Evolutionary conservation across 2,329 filamentous ascomycete genomes (phyloP), one percentile per base, ranked within the genome.

Genomic region (Verticillium longisporum): DNA sequence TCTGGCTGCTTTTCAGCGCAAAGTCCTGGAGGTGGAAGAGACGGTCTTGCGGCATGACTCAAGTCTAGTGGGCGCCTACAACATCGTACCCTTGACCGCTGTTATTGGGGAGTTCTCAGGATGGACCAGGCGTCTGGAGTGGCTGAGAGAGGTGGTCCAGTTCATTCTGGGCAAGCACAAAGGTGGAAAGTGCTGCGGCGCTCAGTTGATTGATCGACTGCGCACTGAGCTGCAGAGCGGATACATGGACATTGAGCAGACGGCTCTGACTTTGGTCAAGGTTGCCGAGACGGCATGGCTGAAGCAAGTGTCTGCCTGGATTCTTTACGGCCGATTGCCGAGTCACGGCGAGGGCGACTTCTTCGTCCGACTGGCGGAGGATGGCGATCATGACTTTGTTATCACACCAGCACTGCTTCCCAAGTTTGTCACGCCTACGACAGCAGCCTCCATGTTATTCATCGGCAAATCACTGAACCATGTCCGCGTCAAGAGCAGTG

Each of bases 221-320:
- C 84, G 92, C 36, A 77, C 79, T 14, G 90, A 94, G 74, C 80
- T 92, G 60, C 89, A 92, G 72, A 98, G 94, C 6, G 95, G 95
- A 14, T 98, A 96, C 73, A 80, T 85, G 7, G 92, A 97, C 69
- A 86, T 99, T 60, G 91, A 94, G 70, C 84, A 87, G 61, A 88
- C 90, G 45, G 89, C 92, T 0, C 77, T 86, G 65, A 85, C 88
- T 62, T 77, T 98, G 38, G 83, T 91, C n/a, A 83, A 80, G 14
- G 82, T 91, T 26, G 93, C 92, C 0, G 94, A 99, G 76, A 89
- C 85, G 34, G 90, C 93, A 9, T 99, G 95, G 95, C 78, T 98
- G 70, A 90, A 92, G 72, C 92, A 97, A 70, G 82, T 96, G 11
- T 90, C 92, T 4, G 90, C 90, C 32, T 99, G 94, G 94, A 82